These are phyloP conservation scores for Sindora glabra DNA, from an alignment of 306 rosid genomes.

Conservation along the genomic window DNA sequence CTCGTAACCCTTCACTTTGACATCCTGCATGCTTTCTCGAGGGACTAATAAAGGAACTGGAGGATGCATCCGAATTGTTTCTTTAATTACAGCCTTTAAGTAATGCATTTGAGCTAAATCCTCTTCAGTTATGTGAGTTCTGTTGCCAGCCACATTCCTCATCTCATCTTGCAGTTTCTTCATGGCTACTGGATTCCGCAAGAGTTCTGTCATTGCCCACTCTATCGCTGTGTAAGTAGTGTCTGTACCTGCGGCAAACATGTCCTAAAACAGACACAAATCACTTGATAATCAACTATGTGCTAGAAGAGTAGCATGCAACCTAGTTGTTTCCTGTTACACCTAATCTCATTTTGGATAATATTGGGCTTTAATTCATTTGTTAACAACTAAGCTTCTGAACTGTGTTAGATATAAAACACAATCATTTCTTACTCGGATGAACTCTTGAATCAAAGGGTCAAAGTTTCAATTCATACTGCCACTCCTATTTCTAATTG, in stretches of 20 bases:
- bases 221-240: conserved; percentile 17
- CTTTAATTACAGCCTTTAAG: conserved; percentile 25
- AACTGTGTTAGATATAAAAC: too few relatives aligned
- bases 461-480: too few relatives aligned
- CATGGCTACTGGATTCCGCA: conserved; percentile 18
- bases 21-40: neutral
- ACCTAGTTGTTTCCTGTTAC: too few relatives aligned
- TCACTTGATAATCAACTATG: too few relatives aligned
- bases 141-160: conserved; percentile 25
- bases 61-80: conserved; percentile 35
- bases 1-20: conserved; percentile 12
- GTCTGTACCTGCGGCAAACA: conserved; percentile 23
- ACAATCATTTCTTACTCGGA: too few relatives aligned
- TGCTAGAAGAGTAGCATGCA: too few relatives aligned
- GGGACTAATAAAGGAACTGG: conserved; percentile 20
- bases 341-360: too few relatives aligned
- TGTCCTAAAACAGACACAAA: conserved; percentile 7
- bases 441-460: too few relatives aligned
- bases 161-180: conserved; percentile 35
- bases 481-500: too few relatives aligned
- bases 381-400: too few relatives aligned
- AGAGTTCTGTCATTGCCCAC: conserved; percentile 38
- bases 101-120: conserved; percentile 27
- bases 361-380: too few relatives aligned
- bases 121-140: neutral